Base-by-base conservation (phyloP, 192 early-diverging fungal species). In the Entomortierella parvispora region DNA sequence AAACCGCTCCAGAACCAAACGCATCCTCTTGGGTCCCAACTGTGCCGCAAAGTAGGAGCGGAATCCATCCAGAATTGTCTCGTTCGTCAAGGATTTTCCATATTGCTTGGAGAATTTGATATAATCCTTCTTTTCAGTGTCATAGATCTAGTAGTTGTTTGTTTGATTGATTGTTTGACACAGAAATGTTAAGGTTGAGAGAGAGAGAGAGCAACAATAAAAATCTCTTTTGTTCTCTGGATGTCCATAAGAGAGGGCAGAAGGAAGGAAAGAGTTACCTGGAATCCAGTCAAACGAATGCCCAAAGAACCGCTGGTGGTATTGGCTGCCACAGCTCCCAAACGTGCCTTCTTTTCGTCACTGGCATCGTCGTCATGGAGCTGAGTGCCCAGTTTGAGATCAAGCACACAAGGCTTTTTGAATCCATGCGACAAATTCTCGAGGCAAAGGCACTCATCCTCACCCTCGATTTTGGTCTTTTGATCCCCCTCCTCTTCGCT, bases 301-400 rank as follows among this genome's bases (percentile, higher is more conserved):
- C 94, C 96, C 0, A 92, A 68, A 3, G 50, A 77, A 0, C 62
- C 82, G 22, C 88, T 86, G 2, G 97, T 99, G 1, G 91, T 92
- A 9, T 65, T 70, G 5, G 70, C 28, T 2, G 96, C 91, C 55
- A 89, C 89, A 18, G 68, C 33, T 33, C 83, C 78, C 89, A 94
- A 92, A 62, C 85, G 84, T 23, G 65, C 71, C 8, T 76, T 80
- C 79, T 99, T 99, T 46, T 85, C 90, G 8, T 86, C 87, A 1
- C 77, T 60, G 0, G 95, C 95, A 32, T 92, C 84, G 28, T 88
- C 82, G 47, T 91, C 95, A 69, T 89, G 91, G 33, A 96, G 75
- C 49, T 87, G 85, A 3, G 85, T 86, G 8, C 96, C 97, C 43
- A 99, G 68, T 78, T 99, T 99, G 26, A 97, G 49, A 79, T 99